Conservation (phyloP, 2,329 filamentous ascomycete genomes). For the Pyrenophora tritici-repentis region DNA sequence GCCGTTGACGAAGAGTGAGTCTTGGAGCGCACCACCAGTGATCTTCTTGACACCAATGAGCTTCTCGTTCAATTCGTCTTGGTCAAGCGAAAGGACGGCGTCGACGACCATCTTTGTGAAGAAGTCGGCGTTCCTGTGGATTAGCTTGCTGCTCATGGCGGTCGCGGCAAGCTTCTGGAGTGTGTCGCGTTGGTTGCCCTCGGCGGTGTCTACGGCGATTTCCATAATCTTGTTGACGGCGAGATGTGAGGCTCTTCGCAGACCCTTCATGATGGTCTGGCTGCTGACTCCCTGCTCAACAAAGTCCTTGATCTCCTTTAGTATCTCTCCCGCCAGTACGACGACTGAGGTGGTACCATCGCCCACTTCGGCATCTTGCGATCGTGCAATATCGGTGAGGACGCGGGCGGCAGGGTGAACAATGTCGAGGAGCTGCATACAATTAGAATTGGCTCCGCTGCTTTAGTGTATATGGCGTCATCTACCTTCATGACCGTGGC, state of each 20-base stretch:
- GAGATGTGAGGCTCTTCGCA: constrained; percentile 84
- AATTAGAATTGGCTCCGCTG: constrained; percentile 6
- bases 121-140: constrained; percentile 94
- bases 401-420: constrained; percentile 96
- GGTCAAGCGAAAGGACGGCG: constrained; percentile 91
- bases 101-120: constrained; percentile 99
- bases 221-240: constrained; percentile 99
- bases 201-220: constrained; percentile 84
- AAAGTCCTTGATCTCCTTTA: constrained; percentile 95
- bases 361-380: constrained; percentile 98
- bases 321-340: constrained; percentile 93
- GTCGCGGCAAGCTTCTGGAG: constrained; percentile 88
- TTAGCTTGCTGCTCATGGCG: constrained; percentile 99
- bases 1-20: constrained; percentile 95
- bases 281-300: constrained; percentile 97
- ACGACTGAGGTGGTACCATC: constrained; percentile 98
- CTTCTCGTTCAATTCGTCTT: constrained; percentile 96
- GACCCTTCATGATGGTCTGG: constrained; percentile 95
- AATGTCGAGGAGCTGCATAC: constrained; percentile 85
- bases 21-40: constrained; percentile 91
- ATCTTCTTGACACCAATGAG: constrained; percentile 99
- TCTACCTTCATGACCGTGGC: constrained; percentile 97
- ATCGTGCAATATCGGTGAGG: constrained; percentile 96
- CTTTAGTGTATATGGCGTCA: background rate
- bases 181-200: constrained; percentile 84